Conservation (phyloP, 352 stramenopile genomes). For the Globisporangium rhizosaccharum region DNA sequence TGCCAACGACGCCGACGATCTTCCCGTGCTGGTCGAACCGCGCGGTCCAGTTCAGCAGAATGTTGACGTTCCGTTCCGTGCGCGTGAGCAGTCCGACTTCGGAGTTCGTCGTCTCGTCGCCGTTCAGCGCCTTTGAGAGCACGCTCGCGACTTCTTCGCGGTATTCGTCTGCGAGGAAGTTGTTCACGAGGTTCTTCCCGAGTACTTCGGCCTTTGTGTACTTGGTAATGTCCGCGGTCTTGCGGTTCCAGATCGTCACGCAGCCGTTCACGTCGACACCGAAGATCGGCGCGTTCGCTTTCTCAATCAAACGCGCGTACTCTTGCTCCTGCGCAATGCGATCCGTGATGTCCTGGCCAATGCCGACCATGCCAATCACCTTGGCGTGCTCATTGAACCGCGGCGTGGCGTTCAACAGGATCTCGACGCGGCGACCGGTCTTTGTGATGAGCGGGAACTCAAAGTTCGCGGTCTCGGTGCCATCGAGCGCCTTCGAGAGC, state of each 20-base stretch:
- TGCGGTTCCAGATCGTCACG: conserved; percentile 59
- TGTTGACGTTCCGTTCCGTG: conserved; percentile 51
- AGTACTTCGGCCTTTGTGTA: conserved; percentile 43
- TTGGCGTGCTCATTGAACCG: conserved; percentile 73
- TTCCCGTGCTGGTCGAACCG: conserved; percentile 65
- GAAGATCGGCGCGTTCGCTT: conserved; percentile 62
- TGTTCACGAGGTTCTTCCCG: conserved; percentile 41
- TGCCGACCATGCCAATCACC: conserved; percentile 87
- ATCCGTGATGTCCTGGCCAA: conserved; percentile 82
- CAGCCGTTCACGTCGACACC: conserved; percentile 53
- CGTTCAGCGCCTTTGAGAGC: conserved; percentile 50
- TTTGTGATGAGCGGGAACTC: conserved; percentile 62
- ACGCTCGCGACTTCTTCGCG: conserved; percentile 39
- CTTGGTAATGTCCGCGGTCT: conserved; percentile 40
- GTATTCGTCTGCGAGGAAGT: conserved; percentile 57
- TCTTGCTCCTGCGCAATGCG: conserved; percentile 72
- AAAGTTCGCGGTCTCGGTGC: conserved; percentile 51
- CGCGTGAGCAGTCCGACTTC: conserved; percentile 76
- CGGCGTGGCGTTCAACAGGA: conserved; percentile 38
- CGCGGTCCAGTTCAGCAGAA: conserved; percentile 65
- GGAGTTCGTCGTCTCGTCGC: conserved; percentile 78
- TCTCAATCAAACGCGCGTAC: conserved; percentile 50
- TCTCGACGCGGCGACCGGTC: conserved; percentile 34
- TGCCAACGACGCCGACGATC: conserved; percentile 82
- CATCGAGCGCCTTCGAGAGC: conserved; percentile 29